Percentiles rank a stretch among this genome's conserved stretches.
These are phyloP conservation scores for Colletotrichum brevisporum DNA, from an alignment of 2,329 filamentous ascomycete genomes.

Conservation along the genomic window DNA sequence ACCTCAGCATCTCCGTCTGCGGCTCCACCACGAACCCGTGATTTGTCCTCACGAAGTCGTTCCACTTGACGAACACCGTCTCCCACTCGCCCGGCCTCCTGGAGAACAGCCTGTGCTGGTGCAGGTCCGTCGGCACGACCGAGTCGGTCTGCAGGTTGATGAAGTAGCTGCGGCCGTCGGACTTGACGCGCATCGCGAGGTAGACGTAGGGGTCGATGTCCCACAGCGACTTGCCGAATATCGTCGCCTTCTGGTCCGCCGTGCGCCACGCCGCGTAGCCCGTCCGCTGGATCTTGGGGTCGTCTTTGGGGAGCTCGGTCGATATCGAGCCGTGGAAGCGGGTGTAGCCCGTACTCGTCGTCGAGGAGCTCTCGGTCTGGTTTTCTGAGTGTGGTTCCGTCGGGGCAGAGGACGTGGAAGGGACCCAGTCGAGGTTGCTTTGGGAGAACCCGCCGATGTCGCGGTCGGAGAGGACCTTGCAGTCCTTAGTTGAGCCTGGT, in stretches of 20 bases:
- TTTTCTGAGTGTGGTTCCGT: conserved; percentile 32
- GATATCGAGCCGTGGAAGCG: conserved; percentile 92
- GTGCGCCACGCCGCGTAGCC: conserved; percentile 96
- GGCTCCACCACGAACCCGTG: conserved; percentile 93
- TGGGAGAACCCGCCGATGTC: conserved; percentile 90
- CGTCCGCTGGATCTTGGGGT: conserved; percentile 80
- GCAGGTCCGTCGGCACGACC: conserved; percentile 93
- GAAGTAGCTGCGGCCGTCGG: conserved; percentile 92
- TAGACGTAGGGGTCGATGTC: conserved; percentile 91
- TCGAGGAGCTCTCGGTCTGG: neutral
- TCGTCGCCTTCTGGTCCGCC: conserved; percentile 78
- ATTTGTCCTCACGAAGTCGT: conserved; percentile 95
- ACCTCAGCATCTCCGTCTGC: conserved; percentile 88
- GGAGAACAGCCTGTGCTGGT: conserved; percentile 91
- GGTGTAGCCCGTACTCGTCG: conserved; percentile 66
- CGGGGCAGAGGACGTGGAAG: conserved; percentile 42
- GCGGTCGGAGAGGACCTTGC: conserved; percentile 87
- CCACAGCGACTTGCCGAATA: conserved; percentile 91
- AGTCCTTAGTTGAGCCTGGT: conserved; percentile 61
- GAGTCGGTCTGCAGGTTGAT: conserved; percentile 97
- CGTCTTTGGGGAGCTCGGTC: conserved; percentile 82
- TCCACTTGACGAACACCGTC: conserved; percentile 91
- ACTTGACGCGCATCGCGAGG: conserved; percentile 89
- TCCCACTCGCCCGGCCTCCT: conserved; percentile 90
- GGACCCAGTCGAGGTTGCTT: conserved; percentile 77